Evolutionary conservation across 148 eudicot genomes (phyloP).

Genomic region (Rhododendron mucronatum): DNA sequence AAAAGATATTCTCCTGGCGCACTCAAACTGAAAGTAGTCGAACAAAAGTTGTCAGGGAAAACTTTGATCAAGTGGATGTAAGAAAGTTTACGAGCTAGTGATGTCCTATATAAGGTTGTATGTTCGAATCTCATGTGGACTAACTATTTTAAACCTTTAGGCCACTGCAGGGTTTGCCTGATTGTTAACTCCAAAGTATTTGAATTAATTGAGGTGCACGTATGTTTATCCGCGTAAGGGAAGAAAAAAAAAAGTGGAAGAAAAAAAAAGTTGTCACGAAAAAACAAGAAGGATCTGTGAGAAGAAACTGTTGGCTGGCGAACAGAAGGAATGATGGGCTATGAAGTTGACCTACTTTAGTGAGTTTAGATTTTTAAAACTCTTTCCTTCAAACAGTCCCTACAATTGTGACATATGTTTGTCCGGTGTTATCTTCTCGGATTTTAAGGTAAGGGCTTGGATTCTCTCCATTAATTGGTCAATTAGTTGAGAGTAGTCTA

Average conservation of each 20-base stretch:
- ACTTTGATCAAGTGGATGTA: too few relatives aligned
- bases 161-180: background rate
- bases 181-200: too few relatives aligned
- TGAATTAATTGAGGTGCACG: background rate
- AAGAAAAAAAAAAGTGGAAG: background rate
- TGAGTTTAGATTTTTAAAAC: background rate
- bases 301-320: background rate
- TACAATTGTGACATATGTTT: background rate
- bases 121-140: too few relatives aligned
- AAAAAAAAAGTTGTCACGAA: background rate
- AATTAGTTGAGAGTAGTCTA: background rate
- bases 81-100: too few relatives aligned
- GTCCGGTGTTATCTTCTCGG: too few relatives aligned
- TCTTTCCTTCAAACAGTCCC: background rate
- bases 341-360: conserved; percentile 9
- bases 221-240: too few relatives aligned
- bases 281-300: background rate
- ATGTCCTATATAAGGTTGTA: too few relatives aligned
- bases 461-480: background rate
- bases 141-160: too few relatives aligned
- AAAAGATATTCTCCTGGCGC: background rate
- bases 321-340: background rate
- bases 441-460: background rate
- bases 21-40: background rate
- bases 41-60: background rate